phyloP scores from a whole-genome alignment of 2,329 filamentous ascomycete species.

The Aspergillus intermedius region DNA sequence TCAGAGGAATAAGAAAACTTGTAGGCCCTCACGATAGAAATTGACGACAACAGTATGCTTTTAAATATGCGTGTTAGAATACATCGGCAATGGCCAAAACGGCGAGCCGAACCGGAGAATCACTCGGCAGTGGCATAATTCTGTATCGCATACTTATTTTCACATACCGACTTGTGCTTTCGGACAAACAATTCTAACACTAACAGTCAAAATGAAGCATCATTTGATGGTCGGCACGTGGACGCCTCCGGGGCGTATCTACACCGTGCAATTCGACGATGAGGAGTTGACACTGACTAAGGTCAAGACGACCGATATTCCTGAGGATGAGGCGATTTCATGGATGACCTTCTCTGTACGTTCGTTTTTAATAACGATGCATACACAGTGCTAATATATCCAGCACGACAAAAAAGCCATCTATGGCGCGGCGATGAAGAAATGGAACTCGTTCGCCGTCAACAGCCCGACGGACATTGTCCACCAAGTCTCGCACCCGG shows the following conservation, averaged over 20 bases:
- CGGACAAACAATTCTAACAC: neutral
- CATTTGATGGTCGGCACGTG: constrained; percentile 90
- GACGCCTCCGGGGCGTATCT: constrained; percentile 84
- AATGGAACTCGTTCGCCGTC: constrained; percentile 78
- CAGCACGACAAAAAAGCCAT: constrained; percentile 77
- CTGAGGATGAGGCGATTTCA: constrained; percentile 78
- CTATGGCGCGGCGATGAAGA: constrained; percentile 89
- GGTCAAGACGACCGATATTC: constrained; percentile 74
- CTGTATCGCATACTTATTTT: neutral
- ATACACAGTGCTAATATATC: constrained; percentile 1
- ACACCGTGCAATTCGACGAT: constrained; percentile 82
- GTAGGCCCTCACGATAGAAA: no score
- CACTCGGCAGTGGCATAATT: neutral
- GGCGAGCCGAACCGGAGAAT: neutral
- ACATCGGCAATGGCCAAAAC: neutral
- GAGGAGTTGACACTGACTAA: constrained; percentile 67
- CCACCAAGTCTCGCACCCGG: constrained; percentile 66
- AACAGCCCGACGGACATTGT: constrained; percentile 68
- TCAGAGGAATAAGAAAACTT: no score
- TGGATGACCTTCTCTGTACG: constrained; percentile 88
- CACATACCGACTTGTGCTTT: neutral
- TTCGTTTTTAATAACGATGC: neutral
- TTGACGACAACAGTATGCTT: no score
- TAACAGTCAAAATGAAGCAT: constrained; percentile 63
- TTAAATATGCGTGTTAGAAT: no score